Percentiles rank a stretch among this genome's conserved stretches.
Conservation (phyloP, 768 basidiomycete species). For the Kwoniella bestiolae region DNA sequence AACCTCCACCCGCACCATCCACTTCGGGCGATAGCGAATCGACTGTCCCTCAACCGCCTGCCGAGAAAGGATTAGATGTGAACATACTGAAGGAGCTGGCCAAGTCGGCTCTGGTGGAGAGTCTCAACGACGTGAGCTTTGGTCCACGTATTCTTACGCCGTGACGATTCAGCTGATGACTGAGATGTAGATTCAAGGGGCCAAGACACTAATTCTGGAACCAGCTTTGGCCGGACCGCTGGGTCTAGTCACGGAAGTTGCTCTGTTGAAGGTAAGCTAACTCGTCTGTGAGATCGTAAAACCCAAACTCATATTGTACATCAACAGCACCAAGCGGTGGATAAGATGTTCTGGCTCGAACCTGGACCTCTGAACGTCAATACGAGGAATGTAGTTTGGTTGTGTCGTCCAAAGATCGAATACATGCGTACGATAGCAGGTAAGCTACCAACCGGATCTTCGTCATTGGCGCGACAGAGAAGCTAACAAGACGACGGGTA, state of each 20-base stretch:
- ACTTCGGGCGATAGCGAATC: slow-evolving; percentile 53
- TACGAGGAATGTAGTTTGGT: slow-evolving; percentile 88
- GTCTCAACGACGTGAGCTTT: slow-evolving; percentile 65
- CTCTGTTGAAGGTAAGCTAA: slow-evolving; percentile 76
- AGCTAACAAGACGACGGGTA: slow-evolving; percentile 17
- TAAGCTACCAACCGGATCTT: slow-evolving; percentile 59
- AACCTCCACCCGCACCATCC: slow-evolving; percentile 48
- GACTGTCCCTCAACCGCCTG: slow-evolving; percentile 30
- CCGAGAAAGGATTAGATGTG: slow-evolving; percentile 45
- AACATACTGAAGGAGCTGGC: slow-evolving; percentile 71
- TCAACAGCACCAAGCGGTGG: slow-evolving; percentile 90
- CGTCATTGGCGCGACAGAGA: background rate
- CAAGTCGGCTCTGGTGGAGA: slow-evolving; percentile 78
- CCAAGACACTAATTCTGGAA: slow-evolving; percentile 95
- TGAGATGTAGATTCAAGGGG: slow-evolving; percentile 63
- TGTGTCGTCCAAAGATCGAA: slow-evolving; percentile 84
- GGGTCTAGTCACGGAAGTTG: slow-evolving; percentile 92
- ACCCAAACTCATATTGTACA: background rate
- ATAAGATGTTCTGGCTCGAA: slow-evolving; percentile 99
- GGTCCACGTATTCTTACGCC: no score
- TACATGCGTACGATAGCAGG: slow-evolving; percentile 89
- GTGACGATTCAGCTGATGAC: background rate
- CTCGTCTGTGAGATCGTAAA: background rate
- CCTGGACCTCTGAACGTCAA: slow-evolving; percentile 78
- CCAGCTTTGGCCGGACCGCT: slow-evolving; percentile 84